Base-by-base conservation (phyloP, 108 stramenopile genomes). In the Nitzschia sp. region DNA sequence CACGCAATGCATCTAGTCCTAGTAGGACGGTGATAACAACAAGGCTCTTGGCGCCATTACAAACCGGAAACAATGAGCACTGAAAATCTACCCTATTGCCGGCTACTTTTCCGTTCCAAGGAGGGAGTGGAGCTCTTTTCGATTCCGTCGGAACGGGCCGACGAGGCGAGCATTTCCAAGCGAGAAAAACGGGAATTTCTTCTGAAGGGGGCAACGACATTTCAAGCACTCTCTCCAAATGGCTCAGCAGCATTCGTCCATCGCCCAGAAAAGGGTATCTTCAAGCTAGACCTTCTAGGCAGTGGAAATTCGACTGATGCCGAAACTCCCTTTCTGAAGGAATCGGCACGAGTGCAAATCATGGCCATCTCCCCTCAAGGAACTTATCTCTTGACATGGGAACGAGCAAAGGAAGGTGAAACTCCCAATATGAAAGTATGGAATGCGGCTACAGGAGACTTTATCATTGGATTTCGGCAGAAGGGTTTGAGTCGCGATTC, bases 311-410 rank as follows among this genome's bases (percentile, higher is more conserved):
- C 35, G 30, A 18, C 21, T 18, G 54, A 45, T 54, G 33, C 32
- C 33, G 42, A 36, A 15, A 29, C 27, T 46, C 56, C 73, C 71
- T 48, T 87, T 77, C 48, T 72, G 80, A 13, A 51, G 45, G 31
- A 68, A 73, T 82, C 86, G 18, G 46, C 72, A 46, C 23, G 66
- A 5, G 76, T 94, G 11, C 86, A 89, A 66, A 82, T 91, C 29
- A 80, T 90, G 64, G 84, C 77, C 68, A 79, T 93, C 30, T 90
- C 88, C 32, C 92, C 97, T 8, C 78, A 77, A 25, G 94, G 97
- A 32, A 80, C 84, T 28, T 96, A 72, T 55, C 59, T 97, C 13
- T 68, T 97, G 64, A 96, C 95, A 11, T 97, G 94, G 93, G 78
- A 94, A 76, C 84, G 88, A 30, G 33, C 71, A 17, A 47, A 84